phyloP scores from a whole-genome alignment of 1,284 basidiomycete species.

The Phellinidium pouzarii region DNA sequence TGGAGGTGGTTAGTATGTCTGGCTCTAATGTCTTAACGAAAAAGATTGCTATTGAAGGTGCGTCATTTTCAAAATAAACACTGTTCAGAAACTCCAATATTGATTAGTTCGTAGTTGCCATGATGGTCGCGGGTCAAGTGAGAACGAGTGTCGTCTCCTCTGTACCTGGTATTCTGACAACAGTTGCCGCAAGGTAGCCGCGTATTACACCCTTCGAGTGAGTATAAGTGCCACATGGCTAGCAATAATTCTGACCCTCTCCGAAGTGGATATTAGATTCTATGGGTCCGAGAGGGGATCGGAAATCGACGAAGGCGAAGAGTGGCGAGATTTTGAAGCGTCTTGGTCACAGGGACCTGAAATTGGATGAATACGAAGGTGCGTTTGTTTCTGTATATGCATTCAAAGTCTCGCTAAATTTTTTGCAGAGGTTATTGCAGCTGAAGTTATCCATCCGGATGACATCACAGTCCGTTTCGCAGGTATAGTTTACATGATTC shows the following conservation, averaged over 20 bases:
- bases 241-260: background rate
- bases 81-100: background rate
- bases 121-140: slow-evolving; percentile 60
- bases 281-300: slow-evolving; percentile 41
- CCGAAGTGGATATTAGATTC: slow-evolving; percentile 41
- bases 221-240: slow-evolving; percentile 21
- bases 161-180: slow-evolving; percentile 4
- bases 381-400: slow-evolving; percentile 25
- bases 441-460: slow-evolving; percentile 81
- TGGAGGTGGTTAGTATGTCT: slow-evolving; percentile 8
- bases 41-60: slow-evolving; percentile 36
- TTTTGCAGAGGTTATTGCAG: slow-evolving; percentile 66
- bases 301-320: slow-evolving; percentile 61
- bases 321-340: slow-evolving; percentile 66
- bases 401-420: background rate
- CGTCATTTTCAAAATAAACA: slow-evolving; percentile 22
- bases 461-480: slow-evolving; percentile 71
- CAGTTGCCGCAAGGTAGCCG: slow-evolving; percentile 33
- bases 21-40: slow-evolving; percentile 17
- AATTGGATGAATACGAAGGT: slow-evolving; percentile 80
- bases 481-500: slow-evolving; percentile 38
- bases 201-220: slow-evolving; percentile 45
- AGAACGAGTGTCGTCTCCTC: slow-evolving; percentile 24
- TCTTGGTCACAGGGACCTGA: slow-evolving; percentile 63
- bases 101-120: slow-evolving; percentile 37